Evolutionary conservation across 1,284 basidiomycete species (phyloP), one percentile per base, ranked within the genome.

Genomic region (Moniliella sp.): DNA sequence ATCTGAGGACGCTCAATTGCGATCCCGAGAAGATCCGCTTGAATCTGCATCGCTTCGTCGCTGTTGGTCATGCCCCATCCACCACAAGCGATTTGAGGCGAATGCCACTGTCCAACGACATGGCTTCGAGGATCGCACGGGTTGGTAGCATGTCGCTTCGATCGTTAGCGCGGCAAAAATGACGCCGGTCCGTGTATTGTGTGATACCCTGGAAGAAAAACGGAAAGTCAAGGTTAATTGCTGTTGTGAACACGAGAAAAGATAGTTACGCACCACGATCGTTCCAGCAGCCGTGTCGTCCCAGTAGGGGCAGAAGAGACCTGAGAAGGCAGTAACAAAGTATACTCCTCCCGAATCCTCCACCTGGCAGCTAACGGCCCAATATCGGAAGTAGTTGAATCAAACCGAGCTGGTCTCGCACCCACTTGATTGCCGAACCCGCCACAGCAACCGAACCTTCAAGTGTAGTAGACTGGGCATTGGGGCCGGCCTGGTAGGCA

Each of bases 381-480:
- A 50, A 94, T 78, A 39, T 94, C 80, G 12, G 62, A 62, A 0
- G 83, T 78, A 25, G 70, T 27, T 73, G 63, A 53, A 97, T 88
- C 43, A 97, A 63, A 15, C 69, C 65, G 68, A 97, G 73, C 21
- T 78, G 76, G 64, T 97, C 91, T 16, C 88, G 76, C 7, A 97
- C 67, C 72, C 88, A 97, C 64, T 91, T 86, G 60, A 97, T 75
- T 5, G 83, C 83, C 43, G 77, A 80, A 21, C 88, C 88, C 8
- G 84, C 86, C 16, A 94, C 91, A 19, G 80, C 81, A 46, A 94
- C 84, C 40, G 77, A 79, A 3, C 88, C 88, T 63, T 97, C 88
- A 28, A 97, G 66, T 2, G 88, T 86, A 57, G 93, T 97, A 3
- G 81, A 69, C 0, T 86, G 77, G 3, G 72, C 66, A 18, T 71